Conservation (phyloP, 805 yeast species). For the Brettanomyces sp. region DNA sequence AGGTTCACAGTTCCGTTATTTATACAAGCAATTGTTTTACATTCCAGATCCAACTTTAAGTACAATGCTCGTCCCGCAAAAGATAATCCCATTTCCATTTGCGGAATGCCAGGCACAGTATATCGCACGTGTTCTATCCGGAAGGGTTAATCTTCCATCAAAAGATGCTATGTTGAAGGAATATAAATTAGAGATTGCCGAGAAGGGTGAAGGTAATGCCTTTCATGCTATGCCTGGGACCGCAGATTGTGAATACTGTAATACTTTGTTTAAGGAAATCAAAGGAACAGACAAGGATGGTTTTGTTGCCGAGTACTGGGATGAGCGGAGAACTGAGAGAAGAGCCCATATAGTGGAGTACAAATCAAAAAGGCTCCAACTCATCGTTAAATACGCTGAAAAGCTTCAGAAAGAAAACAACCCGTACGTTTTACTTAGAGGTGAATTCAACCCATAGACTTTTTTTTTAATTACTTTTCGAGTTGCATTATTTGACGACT, state of each 20-base stretch:
- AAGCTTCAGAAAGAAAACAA: constrained; percentile 15
- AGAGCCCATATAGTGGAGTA: constrained; percentile 18
- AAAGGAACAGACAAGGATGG: constrained; percentile 27
- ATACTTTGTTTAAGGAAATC: constrained; percentile 30
- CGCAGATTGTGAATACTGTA: constrained; percentile 50
- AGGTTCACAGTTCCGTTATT: constrained; percentile 29
- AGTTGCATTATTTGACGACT: too few species aligned
- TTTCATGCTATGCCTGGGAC: constrained; percentile 50
- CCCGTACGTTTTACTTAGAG: constrained; percentile 12
- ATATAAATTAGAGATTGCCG: constrained; percentile 25
- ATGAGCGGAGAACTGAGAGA: constrained; percentile 15
- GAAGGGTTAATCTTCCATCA: constrained; percentile 33
- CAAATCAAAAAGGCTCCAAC: constrained; percentile 20
- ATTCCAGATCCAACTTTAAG: constrained; percentile 36
- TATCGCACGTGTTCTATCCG: constrained; percentile 32
- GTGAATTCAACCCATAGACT: neutral
- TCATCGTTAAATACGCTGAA: constrained; percentile 20
- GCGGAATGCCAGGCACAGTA: constrained; percentile 40
- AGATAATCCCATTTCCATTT: constrained; percentile 42
- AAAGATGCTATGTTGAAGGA: constrained; percentile 25
- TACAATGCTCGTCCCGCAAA: constrained; percentile 32
- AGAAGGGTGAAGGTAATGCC: constrained; percentile 36
- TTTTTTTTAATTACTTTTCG: too few species aligned
- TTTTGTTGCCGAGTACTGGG: constrained; percentile 24
- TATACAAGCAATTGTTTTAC: constrained; percentile 39